Percentiles rank a stretch among this genome's conserved stretches.
phyloP scores from a whole-genome alignment of 306 rosid species.

The Purshia tridentata region DNA sequence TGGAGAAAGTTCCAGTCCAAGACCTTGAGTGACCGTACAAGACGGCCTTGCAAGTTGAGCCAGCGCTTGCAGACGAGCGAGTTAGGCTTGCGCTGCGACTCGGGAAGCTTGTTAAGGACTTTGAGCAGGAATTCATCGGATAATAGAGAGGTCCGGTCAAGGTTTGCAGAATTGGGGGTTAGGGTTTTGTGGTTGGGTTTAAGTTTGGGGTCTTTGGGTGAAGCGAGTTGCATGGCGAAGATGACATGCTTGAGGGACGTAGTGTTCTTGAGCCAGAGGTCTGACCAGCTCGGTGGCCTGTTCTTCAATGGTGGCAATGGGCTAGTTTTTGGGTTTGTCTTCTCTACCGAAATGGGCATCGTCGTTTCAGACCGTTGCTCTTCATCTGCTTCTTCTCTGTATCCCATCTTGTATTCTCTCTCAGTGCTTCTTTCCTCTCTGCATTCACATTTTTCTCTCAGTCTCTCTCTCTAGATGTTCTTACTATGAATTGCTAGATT shows the following conservation, averaged over 20 bases:
- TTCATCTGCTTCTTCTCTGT: background rate
- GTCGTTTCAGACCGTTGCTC: constrained; percentile 33
- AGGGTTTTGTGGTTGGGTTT: constrained; percentile 29
- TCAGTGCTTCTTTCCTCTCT: background rate
- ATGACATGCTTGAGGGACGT: constrained; percentile 51
- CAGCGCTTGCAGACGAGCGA: constrained; percentile 87
- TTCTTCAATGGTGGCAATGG: constrained; percentile 30
- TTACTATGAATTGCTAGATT: background rate
- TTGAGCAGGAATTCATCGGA: constrained; percentile 67
- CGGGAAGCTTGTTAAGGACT: constrained; percentile 61
- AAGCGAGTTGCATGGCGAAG: constrained; percentile 63
- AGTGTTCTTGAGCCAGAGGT: constrained; percentile 58
- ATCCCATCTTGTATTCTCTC: constrained; percentile 22
- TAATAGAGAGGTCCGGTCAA: constrained; percentile 53
- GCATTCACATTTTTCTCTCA: background rate
- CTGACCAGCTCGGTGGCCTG: constrained; percentile 56
- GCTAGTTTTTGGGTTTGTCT: constrained; percentile 33
- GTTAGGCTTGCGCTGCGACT: constrained; percentile 52
- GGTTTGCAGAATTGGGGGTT: constrained; percentile 34
- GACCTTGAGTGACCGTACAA: constrained; percentile 57
- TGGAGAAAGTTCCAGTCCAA: constrained; percentile 72
- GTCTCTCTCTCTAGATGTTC: background rate
- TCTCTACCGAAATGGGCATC: constrained; percentile 50
- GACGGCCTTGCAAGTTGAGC: constrained; percentile 77
- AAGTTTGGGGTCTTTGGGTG: constrained; percentile 32